A percentile compares a stretch with the other conserved stretches of the same genome.
Evolutionary conservation across 176 grass and related monocot species (phyloP).

Genomic region (Zea luxurians): DNA sequence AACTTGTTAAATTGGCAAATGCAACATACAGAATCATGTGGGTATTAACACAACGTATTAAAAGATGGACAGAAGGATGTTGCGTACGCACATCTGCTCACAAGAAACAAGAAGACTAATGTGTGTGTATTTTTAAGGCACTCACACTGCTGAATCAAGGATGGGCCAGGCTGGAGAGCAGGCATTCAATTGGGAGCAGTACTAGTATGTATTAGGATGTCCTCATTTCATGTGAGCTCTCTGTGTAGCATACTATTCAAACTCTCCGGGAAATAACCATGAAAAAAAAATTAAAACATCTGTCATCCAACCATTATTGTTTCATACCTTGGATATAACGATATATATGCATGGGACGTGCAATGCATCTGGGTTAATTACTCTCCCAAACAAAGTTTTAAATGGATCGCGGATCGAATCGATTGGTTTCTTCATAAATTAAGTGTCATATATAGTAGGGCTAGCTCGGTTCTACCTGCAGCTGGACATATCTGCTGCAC

Average conservation of each 20-base stretch:
- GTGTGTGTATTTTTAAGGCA: neutral
- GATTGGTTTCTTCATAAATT: neutral
- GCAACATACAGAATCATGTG: neutral
- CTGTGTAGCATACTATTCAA: neutral
- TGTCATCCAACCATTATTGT: neutral
- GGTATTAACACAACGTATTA: neutral
- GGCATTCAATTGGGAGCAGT: conserved; percentile 1
- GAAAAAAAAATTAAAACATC: neutral
- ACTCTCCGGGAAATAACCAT: neutral
- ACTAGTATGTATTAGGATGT: neutral
- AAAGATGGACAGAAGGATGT: neutral
- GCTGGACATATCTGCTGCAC: conserved; percentile 22
- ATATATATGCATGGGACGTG: neutral
- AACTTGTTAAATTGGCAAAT: no score
- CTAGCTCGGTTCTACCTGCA: conserved; percentile 1
- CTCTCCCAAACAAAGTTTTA: neutral
- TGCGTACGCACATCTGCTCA: neutral
- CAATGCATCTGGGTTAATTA: no score
- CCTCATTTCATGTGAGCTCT: conserved; percentile 36
- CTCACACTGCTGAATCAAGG: neutral
- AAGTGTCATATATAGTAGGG: conserved; percentile 4
- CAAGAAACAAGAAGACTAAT: neutral
- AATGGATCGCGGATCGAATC: neutral
- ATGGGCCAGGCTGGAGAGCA: conserved; percentile 3
- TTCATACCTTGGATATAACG: neutral